Evolutionary conservation across 1,139 yeast species (phyloP), one percentile per base, ranked within the genome.

Genomic region (Candida frijolesensis): DNA sequence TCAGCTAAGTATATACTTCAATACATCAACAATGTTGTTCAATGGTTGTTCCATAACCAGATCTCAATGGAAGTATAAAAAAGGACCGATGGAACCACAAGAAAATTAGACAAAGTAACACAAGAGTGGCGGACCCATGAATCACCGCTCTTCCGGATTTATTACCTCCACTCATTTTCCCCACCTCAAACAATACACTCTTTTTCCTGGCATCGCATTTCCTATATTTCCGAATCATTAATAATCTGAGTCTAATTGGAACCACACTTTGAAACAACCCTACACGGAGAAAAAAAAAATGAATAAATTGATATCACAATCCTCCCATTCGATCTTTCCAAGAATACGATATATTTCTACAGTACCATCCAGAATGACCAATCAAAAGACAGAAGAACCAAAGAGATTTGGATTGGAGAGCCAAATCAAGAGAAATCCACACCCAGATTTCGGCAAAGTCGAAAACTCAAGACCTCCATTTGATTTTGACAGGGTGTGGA

Each of bases 381-480:
- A 45, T 30, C 38, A 35, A 45, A 19, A 29, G 14, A 43, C 33
- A 12, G 46, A 44, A 44, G 46, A 53, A 46, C 50, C 51, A 47
- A 45, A 50, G 32, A 57, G 59, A 49, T 54, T 55, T 38, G 60
- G 60, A 16, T 51, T 54, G 35, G 61, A 57, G 47, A 48, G 41
- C 39, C 58, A 58, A 47, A 54, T 59, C 46, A 59, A 54, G 40
- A 54, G 60, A 52, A 61, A 58, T 47, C 63, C 61, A 19, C 68
- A 64, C 47, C 59, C 62, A 6, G 72, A 68, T 44, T 70, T 67
- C 56, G 58, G 55, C 29, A 57, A 54, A 34, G 65, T 63, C 33
- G 71, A 66, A 56, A 53, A 52, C 27, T 52, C 57, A 14, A 59
- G 73, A 50, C 63, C 65, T 9, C 57, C 61, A 44, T 72, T 66